Evolutionary conservation across 768 basidiomycete species (phyloP), one percentile per base, ranked within the genome.

Genomic region (Tubosaeta brunneosetosa): DNA sequence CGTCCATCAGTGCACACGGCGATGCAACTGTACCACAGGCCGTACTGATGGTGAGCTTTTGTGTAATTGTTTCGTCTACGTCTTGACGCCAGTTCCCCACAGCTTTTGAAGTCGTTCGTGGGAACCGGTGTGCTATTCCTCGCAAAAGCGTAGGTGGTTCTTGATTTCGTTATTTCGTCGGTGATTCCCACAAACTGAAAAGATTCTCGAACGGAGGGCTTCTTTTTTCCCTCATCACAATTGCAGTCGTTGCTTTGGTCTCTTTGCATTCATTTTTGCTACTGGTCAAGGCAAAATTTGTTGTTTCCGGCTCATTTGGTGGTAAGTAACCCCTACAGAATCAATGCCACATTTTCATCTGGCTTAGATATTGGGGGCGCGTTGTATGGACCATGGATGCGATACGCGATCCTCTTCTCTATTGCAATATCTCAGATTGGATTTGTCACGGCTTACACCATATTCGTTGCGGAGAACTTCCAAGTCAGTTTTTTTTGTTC

Each of bases 161-260:
- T 38, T 16, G 29, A 32, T 47, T 37, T 17, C 12, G 22, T 40
- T 45, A 3, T 50, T 40, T 13, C 10, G 19, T 55, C 37, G 4
- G 13, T 55, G 26, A 58, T 49, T 4, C 48, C 58, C 22, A 61
- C 27, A 31, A 37, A 36, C 12, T 9, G 1, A 45, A 53, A 46
- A 94, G 92, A 47, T 99, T 99, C 74, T 85, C 84, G 74, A 99
- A 98, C 56, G 97, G 97, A 49, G 94, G 95, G 10, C 76, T 98
- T 45, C 71, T 97, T 32, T 99, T 99, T 72, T 97, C 94, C 6
- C 57, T 79, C 31, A 50, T 92, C 51, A 80, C 86, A 2, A 84
- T 98, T 60, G 71, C 85, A 6, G 77, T 82, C 65, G 91, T 98
- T 61, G 94, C 94, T 14, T 63, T 82, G 36, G 83, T 97, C 48